phyloP scores from a whole-genome alignment of 148 eudicot species.

The Rhododendron simsii region DNA sequence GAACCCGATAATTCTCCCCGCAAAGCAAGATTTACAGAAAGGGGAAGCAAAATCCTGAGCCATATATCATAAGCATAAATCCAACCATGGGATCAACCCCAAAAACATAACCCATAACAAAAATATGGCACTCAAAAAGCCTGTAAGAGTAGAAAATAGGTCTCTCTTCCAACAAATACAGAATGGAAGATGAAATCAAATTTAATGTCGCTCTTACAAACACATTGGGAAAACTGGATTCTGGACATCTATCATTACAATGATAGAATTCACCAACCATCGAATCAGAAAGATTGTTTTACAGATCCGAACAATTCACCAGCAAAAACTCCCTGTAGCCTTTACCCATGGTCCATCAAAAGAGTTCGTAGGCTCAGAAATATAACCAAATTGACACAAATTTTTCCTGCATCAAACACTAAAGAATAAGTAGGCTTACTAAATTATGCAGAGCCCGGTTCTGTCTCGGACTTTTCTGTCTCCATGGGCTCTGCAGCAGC shows the following conservation, averaged over 20 bases:
- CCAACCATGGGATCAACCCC: background rate
- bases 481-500: slow-evolving; percentile 50
- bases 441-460: slow-evolving; percentile 12
- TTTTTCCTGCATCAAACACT: background rate
- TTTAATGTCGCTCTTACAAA: background rate
- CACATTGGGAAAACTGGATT: background rate
- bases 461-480: slow-evolving; percentile 36
- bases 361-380: slow-evolving; percentile 3
- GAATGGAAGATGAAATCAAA: background rate
- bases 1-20: no score
- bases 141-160: background rate
- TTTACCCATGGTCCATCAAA: slow-evolving; percentile 1
- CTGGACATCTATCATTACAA: background rate
- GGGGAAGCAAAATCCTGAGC: background rate
- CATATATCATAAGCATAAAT: background rate
- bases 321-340: slow-evolving; percentile 4
- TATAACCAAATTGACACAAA: background rate
- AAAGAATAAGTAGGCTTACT: background rate
- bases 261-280: slow-evolving; percentile 2
- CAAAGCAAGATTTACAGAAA: background rate
- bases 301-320: background rate
- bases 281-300: slow-evolving; percentile 1
- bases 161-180: background rate
- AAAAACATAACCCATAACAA: background rate
- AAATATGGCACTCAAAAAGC: background rate